Base-by-base conservation (phyloP, 345 rosid genomes). In the Brassica rapa region DNA sequence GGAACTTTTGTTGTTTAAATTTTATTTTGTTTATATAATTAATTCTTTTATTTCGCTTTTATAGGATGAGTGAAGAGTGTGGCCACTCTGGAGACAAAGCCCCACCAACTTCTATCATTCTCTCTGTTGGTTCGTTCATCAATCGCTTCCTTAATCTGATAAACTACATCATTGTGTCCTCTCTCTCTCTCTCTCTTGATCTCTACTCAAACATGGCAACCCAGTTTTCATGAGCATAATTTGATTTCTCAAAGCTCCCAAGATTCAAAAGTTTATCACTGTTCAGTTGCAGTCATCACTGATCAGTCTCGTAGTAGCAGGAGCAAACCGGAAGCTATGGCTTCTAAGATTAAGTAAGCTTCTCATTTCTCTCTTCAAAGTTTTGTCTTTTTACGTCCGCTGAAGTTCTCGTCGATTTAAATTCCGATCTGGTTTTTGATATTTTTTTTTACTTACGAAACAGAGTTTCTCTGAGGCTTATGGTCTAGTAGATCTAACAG, bases 331-430 rank as follows among this genome's bases (percentile, higher is more conserved):
- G 19, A 69, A 24, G 39, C 30, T 41, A 80, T 80, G 83, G 83
- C 80, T 70, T 75, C 80, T 32, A 75, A 80, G 73, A 75, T 66
- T 0, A 75, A 75, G 83, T 80, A 80, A 80, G 62, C 14, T 8
- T 33, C 23, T 70, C 70, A 16, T 27, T 71, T 32, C 35, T 41
- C 60, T 15, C 60, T 63, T 65, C 29, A 19, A 35, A 16, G 7
- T 2, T 9, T 1, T 21, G 53, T 49, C 56, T 49, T 49, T 49
- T n/a, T 49, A 53, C 24, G 59, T 53, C 11, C 29, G 32, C 21
- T 11, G 14, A 15, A 19, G 9, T 3, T 7, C 33, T 43, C 53
- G 61, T 64, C 75, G 80, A 68, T 80, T 39, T 24, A 43, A 55
- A 70, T 74, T 80, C 79, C 61, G 76, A 57, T 80, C 75, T 80